These are phyloP conservation scores for Casuarina cunninghamiana DNA, from an alignment of 306 rosid species.

Conservation along the genomic window DNA sequence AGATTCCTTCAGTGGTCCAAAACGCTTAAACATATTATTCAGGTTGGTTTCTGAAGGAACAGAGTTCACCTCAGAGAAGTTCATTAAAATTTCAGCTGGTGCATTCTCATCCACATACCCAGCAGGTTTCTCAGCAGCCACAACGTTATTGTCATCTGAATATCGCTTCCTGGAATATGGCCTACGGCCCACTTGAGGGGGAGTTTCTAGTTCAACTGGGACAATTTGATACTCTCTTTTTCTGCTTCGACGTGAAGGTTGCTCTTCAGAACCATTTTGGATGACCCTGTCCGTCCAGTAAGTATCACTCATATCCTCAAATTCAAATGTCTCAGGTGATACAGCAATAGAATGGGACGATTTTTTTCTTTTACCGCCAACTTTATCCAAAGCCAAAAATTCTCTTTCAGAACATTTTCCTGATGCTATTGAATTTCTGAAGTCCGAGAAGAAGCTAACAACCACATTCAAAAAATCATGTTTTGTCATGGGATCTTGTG, in stretches of 20 bases:
- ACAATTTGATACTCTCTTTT: constrained; percentile 54
- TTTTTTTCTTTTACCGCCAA: constrained; percentile 62
- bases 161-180: constrained; percentile 66
- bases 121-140: constrained; percentile 58
- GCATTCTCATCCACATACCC: constrained; percentile 72
- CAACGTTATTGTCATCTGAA: constrained; percentile 38
- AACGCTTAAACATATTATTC: constrained; percentile 83
- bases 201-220: constrained; percentile 50
- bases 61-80: constrained; percentile 78
- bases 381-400: constrained; percentile 37
- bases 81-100: constrained; percentile 87
- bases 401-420: constrained; percentile 45
- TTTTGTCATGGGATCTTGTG: constrained; percentile 64
- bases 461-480: constrained; percentile 38
- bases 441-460: constrained; percentile 82
- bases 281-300: constrained; percentile 96
- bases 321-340: constrained; percentile 77
- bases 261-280: constrained; percentile 81
- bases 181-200: constrained; percentile 64
- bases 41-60: constrained; percentile 77
- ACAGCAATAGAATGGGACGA: constrained; percentile 31
- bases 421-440: constrained; percentile 57
- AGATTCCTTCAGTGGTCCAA: constrained; percentile 85
- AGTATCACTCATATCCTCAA: constrained; percentile 92
- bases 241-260: constrained; percentile 48